A percentile compares a stretch with the other conserved stretches of the same genome.
Evolutionary conservation across 306 rosid genomes (phyloP).

Genomic region (Lathyrus tuberosus): DNA sequence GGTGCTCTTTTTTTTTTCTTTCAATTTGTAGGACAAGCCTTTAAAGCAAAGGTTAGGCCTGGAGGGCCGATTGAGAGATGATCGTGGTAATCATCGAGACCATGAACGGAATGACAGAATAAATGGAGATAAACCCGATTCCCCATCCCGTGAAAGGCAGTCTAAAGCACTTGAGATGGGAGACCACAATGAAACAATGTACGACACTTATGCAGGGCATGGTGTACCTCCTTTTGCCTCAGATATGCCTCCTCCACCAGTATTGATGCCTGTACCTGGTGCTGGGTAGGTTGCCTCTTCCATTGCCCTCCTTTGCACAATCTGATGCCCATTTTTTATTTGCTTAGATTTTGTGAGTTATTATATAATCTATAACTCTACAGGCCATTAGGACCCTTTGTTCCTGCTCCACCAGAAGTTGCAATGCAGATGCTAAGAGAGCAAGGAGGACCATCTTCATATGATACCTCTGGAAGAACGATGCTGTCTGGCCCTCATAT

Average conservation of each 20-base stretch:
- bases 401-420: conserved; percentile 99
- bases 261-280: conserved; percentile 99
- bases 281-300: conserved; percentile 76
- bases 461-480: conserved; percentile 73
- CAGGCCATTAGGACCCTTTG: conserved; percentile 99
- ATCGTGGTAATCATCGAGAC: conserved; percentile 82
- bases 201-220: conserved; percentile 72
- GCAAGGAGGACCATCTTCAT: conserved; percentile 92
- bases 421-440: conserved; percentile 98
- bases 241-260: conserved; percentile 82
- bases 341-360: conserved; percentile 12
- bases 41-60: conserved; percentile 71
- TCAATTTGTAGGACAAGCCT: conserved; percentile 61
- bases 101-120: conserved; percentile 62
- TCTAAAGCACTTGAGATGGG: conserved; percentile 72
- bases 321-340: conserved; percentile 14
- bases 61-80: conserved; percentile 84
- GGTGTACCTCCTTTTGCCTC: conserved; percentile 74
- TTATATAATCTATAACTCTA: conserved; percentile 37
- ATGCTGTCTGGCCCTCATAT: conserved; percentile 76
- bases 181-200: conserved; percentile 83
- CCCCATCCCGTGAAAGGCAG: conserved; percentile 66
- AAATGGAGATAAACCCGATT: conserved; percentile 74
- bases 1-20: not conserved
- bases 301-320: conserved; percentile 11